These are phyloP conservation scores for Sporothrix globosa DNA, from an alignment of 2,329 filamentous ascomycete genomes.

Conservation along the genomic window DNA sequence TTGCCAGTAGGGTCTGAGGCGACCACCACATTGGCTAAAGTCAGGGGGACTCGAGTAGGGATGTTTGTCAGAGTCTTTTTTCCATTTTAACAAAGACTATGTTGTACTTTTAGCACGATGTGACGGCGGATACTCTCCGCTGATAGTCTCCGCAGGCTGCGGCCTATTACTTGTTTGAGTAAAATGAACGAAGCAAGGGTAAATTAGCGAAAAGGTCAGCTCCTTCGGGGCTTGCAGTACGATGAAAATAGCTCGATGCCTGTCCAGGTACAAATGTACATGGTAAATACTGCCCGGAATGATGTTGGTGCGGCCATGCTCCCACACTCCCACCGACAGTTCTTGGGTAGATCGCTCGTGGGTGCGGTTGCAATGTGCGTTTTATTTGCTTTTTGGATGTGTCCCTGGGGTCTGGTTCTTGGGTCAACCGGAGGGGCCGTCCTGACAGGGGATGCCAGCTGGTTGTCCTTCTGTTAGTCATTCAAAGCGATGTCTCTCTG, in stretches of 20 bases:
- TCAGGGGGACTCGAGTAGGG: not conserved
- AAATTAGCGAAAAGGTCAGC: not conserved
- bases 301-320: not conserved
- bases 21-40: slow-evolving; percentile 3
- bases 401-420: not conserved
- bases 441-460: slow-evolving; percentile 1
- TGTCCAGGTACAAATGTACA: not conserved
- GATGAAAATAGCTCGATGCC: not conserved
- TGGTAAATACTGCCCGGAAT: not conserved
- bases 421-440: slow-evolving; percentile 1
- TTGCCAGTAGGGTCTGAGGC: slow-evolving; percentile 13
- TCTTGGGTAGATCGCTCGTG: too few relatives aligned
- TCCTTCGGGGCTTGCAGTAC: not conserved
- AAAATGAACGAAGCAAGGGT: too few relatives aligned
- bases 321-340: too few relatives aligned
- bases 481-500: not conserved
- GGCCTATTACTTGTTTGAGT: slow-evolving; percentile 14
- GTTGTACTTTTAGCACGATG: not conserved
- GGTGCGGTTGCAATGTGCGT: not conserved
- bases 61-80: not conserved
- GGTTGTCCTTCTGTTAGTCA: not conserved
- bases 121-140: not conserved
- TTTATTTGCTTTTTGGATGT: not conserved
- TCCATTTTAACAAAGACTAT: too few relatives aligned
- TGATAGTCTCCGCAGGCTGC: not conserved